Base-by-base conservation (phyloP, 2,329 filamentous ascomycete genomes). In the Xylariaceae sp. region DNA sequence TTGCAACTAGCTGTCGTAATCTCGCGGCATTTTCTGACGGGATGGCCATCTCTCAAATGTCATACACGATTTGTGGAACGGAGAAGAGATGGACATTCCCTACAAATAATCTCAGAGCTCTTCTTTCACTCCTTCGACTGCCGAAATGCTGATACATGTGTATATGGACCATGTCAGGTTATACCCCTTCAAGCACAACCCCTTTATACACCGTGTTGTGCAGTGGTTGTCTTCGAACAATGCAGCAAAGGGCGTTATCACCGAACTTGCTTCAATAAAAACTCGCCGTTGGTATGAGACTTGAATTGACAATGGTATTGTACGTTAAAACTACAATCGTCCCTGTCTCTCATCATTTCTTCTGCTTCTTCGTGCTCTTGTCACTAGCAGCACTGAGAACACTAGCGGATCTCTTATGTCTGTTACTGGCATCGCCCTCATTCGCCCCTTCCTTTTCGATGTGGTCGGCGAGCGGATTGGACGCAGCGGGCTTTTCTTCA, bases 331-430 rank as follows among this genome's bases (percentile, higher is more conserved):
- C n/a, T 45, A n/a, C n/a, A 6, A 39, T 30, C 47, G 11, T 35
- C 17, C 6, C 18, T 17, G 2, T 34, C n/a, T 5, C 9, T 23
- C 47, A 15, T 63, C 37, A 59, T 39, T 83, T 85, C 75, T 82
- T 84, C 66, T 80, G 79, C 61, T 82, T 76, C 71, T 85, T 85
- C 2, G 74, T 68, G 65, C 80, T 83, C 74, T 83, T 84, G 61
- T 90, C 87, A 71, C 88, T 91, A 4, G 77, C 76, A 13, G 80
- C 77, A 72, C 89, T 93, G 56, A 95, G 73, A 37, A 92, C 89
- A 72, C 90, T 95, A 1, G 90, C 90, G 71, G 90, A 94, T 60
- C 91, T 83, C 77, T 95, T 95, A 64, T 88, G 87, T 0, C 71
- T 72, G 48, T 75, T 70, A 62, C 77, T 78, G 62, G 75, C 34